These are phyloP conservation scores for Erodium trifolium DNA, from an alignment of 441 rosid genomes.

Conservation along the genomic window DNA sequence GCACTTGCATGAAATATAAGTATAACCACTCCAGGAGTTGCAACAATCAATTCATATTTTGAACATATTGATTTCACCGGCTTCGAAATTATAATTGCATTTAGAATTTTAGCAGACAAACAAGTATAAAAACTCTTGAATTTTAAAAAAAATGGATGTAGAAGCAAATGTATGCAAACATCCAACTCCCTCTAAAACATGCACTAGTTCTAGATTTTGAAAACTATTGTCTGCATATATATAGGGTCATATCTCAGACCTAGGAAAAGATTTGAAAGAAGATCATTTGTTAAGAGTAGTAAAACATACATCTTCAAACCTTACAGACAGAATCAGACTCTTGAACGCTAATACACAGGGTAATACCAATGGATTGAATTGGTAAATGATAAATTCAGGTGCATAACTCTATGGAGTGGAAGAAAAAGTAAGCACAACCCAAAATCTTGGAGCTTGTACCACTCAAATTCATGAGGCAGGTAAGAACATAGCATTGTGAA, in stretches of 20 bases:
- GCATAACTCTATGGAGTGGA: background rate
- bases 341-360: background rate
- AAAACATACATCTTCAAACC: background rate
- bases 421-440: background rate
- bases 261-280: background rate
- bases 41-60: background rate
- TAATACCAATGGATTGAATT: background rate
- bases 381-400: background rate
- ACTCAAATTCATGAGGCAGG: background rate
- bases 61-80: background rate
- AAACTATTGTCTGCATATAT: too few species aligned
- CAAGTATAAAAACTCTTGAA: background rate
- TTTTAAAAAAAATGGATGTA: background rate
- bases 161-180: background rate
- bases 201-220: background rate
- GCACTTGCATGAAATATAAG: conserved; percentile 1
- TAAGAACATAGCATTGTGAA: background rate
- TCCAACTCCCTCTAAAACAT: background rate
- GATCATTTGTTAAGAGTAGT: background rate
- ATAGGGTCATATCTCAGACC: background rate
- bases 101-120: background rate
- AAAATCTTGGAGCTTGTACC: background rate
- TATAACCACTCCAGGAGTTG: background rate
- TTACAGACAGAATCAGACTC: background rate
- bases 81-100: background rate